Base-by-base conservation (phyloP, 495 filamentous ascomycete species). In the Daldinia vernicosa region DNA sequence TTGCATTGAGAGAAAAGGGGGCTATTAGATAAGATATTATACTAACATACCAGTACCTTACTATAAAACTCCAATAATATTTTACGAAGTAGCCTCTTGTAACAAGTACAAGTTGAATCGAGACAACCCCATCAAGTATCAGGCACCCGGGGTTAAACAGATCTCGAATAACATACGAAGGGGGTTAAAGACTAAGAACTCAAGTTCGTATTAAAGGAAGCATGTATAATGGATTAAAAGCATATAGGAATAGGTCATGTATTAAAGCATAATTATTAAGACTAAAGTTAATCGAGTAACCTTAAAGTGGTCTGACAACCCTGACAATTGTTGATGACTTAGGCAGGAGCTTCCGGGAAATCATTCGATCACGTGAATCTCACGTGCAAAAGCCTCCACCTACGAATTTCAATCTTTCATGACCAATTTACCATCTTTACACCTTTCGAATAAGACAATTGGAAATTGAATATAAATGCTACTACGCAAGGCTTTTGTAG, bases 1-100 rank as follows among this genome's bases (percentile, higher is more conserved):
- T 82, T 37, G 79, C 77, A 12, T 78, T 97, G 67, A 90, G 84
- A 72, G 78, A 82, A 30, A 87, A 90, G 45, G 94, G 94, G 1
- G 90, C 92, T 3, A 81, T 97, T 7, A 85, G 86, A 62, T 93
- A 87, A 75, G 2, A 27, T 52, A 15, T n/a, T n/a, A n/a, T n/a
- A n/a, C n/a, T n/a, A n/a, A n/a, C n/a, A n/a, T 17, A 6, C 24
- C 8, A 12, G 30, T 14, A 19, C 11, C 11, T 14, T 26, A 24
- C 22, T 27, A n/a, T 8, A 11, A n/a, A 47, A 7, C 8, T 19
- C 40, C 3, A 45, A 1, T 5, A 45, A 19, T 4, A 6, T 43
- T 4, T 45, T 45, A 19, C 8, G 40, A 45, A 5, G 17, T 2
- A 19, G 15, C 9, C 32, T 33, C 7, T 1, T 0, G 9, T 33